Evolutionary conservation across 108 stramenopile species (phyloP), one percentile per base, ranked within the genome.

Genomic region (Conticribra guillardii): DNA sequence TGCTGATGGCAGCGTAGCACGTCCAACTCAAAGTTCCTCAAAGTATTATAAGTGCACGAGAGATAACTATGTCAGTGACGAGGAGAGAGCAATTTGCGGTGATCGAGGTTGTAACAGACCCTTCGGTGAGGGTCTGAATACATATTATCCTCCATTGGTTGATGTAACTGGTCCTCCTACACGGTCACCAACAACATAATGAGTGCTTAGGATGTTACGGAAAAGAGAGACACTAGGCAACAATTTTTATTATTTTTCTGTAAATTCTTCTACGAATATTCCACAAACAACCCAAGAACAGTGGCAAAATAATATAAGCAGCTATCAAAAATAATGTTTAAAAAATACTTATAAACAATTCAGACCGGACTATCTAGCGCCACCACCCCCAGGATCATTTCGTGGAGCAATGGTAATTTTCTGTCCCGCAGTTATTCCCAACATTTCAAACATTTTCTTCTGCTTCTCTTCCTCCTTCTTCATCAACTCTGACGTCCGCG

Each of bases 371-470:
- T n/a, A n/a, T n/a, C n/a, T n/a, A n/a, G n/a, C n/a, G n/a, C n/a
- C n/a, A 5, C 37, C 54, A 59, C 27, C 22, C 26, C 18, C 56
- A 59, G 33, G 31, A 55, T 57, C 79, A 63, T 34, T 68, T 55
- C 81, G 59, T 11, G 85, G 85, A 29, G 63, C 67, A 53, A 89
- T 89, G 23, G 55, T 69, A 49, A 89, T 87, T 73, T 92, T 92
- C 64, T 89, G 60, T 15, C 90, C 90, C 15, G 84, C 80, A 44
- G 37, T 41, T 49, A 91, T 58, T 21, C 90, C 90, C 52, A 91
- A 71, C 82, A 73, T 69, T 34, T 85, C 73, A 22, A 91, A 54
- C 90, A 91, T 91, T 14, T 71, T 78, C 61, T 79, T 71, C 60
- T 86, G 73, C 28, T 83, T 82, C 15, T 89, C 81, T 41, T 80